These are phyloP conservation scores for Achaetomium macrosporum DNA, from an alignment of 2,329 filamentous ascomycete genomes.

Conservation along the genomic window DNA sequence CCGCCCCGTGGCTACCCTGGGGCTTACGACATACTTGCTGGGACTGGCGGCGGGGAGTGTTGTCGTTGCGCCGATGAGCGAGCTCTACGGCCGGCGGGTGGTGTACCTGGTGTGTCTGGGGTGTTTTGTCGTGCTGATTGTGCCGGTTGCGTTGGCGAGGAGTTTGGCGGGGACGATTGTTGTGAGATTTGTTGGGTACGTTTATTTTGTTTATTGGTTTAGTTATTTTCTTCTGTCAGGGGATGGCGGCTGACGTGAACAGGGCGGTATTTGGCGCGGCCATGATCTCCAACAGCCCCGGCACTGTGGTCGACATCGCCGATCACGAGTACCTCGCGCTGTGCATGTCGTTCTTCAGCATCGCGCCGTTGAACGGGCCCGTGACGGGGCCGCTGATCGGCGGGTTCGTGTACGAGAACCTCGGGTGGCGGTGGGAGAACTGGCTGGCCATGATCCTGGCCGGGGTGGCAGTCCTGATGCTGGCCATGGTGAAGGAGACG, in stretches of 20 bases:
- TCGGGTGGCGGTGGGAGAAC: constrained; percentile 85
- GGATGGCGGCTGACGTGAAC: background rate
- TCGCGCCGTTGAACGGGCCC: constrained; percentile 78
- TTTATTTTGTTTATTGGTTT: background rate
- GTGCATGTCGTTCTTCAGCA: constrained; percentile 76
- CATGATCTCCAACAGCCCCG: constrained; percentile 78
- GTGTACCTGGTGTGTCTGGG: constrained; percentile 61
- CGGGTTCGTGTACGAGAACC: constrained; percentile 68
- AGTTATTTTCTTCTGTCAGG: constrained; percentile 5
- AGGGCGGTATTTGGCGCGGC: constrained; percentile 46
- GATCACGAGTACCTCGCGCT: constrained; percentile 72
- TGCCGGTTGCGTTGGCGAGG: constrained; percentile 63
- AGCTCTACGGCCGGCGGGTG: constrained; percentile 58
- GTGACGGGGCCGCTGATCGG: constrained; percentile 55
- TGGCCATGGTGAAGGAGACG: constrained; percentile 63
- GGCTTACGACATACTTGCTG: constrained; percentile 67
- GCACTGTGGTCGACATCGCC: constrained; percentile 78
- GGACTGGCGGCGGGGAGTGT: constrained; percentile 65
- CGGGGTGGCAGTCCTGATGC: constrained; percentile 53
- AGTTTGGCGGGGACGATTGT: constrained; percentile 60
- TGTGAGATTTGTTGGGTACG: constrained; percentile 61
- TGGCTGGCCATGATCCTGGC: constrained; percentile 73
- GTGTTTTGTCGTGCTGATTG: constrained; percentile 58
- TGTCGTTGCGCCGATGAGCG: constrained; percentile 65
- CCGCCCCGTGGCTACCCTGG: constrained; percentile 58